Evolutionary conservation across 1,284 basidiomycete genomes (phyloP).

Genomic region (Apiotrichum gracile): DNA sequence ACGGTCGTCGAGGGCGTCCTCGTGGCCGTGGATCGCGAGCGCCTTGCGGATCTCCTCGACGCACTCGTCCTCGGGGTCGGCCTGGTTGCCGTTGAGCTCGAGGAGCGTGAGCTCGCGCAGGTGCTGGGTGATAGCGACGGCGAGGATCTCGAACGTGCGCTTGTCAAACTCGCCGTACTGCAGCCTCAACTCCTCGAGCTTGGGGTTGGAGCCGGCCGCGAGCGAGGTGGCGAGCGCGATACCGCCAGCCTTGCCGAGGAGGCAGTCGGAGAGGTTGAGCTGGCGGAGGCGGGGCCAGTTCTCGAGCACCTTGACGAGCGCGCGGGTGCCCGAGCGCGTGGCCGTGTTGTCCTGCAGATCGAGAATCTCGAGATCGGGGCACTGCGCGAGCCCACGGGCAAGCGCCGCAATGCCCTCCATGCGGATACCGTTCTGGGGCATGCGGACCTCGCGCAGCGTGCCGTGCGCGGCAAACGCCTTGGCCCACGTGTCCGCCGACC

Average conservation of each 20-base stretch:
- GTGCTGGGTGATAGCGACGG: constrained; percentile 59
- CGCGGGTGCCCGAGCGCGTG: constrained; percentile 63
- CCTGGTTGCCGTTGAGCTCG: constrained; percentile 83
- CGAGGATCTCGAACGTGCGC: constrained; percentile 62
- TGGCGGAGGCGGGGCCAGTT: constrained; percentile 66
- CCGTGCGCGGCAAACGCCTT: constrained; percentile 81
- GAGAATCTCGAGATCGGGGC: constrained; percentile 64
- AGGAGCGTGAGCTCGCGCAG: constrained; percentile 58
- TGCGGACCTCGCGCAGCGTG: constrained; percentile 69
- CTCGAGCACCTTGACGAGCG: constrained; percentile 66
- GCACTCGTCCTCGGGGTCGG: constrained; percentile 72
- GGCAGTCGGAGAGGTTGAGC: constrained; percentile 88
- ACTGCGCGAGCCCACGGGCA: constrained; percentile 67
- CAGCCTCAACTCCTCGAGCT: constrained; percentile 68
- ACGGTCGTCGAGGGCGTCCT: constrained; percentile 70
- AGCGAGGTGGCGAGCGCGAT: constrained; percentile 61
- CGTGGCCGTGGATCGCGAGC: constrained; percentile 67
- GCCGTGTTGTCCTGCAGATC: constrained; percentile 97
- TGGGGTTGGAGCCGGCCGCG: constrained; percentile 60
- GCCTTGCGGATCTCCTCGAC: constrained; percentile 60
- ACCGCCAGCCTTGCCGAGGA: constrained; percentile 62
- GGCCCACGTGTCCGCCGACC: constrained; percentile 76
- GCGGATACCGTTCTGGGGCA: constrained; percentile 96
- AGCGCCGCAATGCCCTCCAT: constrained; percentile 87
- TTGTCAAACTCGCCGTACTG: constrained; percentile 86